Base-by-base conservation (phyloP, 2,329 filamentous ascomycete genomes). In the Pseudogymnoascus destructans region DNA sequence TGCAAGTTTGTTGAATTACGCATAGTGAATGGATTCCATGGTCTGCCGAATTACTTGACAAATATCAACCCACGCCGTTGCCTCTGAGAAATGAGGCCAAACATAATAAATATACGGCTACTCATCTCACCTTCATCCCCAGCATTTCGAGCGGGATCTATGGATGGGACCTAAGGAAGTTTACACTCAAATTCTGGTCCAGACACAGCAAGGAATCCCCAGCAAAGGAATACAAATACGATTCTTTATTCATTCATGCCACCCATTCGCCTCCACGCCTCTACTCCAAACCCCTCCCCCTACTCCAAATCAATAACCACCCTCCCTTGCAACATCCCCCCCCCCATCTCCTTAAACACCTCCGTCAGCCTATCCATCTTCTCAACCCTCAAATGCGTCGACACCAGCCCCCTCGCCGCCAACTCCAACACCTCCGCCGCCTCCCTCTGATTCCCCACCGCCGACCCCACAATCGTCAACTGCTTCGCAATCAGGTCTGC, bases 371-470 rank as follows among this genome's bases (percentile, higher is more conserved):
- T 70, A 4, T 73, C 72, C 74, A 77, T 73, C 64, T 75, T 75
- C 66, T 75, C 73, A n/a, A 69, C 66, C 52, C 71, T 68, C 58
- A 73, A 66, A 63, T 73, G 72, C 38, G 73, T 70, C 63, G 75
- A 75, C 57, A 78, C 71, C 15, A 77, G 64, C 2, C 75, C 75
- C 19, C 75, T 68, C 9, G 73, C 71, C 6, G 74, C 75, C 68
- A 77, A 72, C 5, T 77, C 72, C 61, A 78, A 61, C 7, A 72
- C 71, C 63, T 78, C 75, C 55, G 75, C 70, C 9, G 77, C 77
- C 27, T 80, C 77, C 57, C 71, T 69, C 40, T 75, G 71, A 57
- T 75, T 79, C 0, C 78, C 77, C 11, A 79, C 76, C 0, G 75
- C 72, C 8, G 73, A 75, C 4, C 75, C 77, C 3, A 74, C 72